Conservation (phyloP, 331 rosid genomes). For the Acacia pycnantha region DNA sequence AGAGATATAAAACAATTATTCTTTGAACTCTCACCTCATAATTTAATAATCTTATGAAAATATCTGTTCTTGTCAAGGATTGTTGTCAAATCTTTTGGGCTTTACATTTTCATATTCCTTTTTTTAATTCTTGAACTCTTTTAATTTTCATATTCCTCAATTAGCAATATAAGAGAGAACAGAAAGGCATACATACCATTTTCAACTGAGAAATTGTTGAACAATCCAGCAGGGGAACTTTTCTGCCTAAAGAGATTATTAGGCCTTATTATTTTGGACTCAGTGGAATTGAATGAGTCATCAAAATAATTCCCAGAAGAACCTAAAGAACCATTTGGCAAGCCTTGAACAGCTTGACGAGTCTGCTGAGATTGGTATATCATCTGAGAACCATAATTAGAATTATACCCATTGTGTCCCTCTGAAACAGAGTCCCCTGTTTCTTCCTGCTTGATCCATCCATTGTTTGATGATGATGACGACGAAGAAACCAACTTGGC, state of each 20-base stretch:
- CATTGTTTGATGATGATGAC: constrained; percentile 47
- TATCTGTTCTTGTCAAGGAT: background rate
- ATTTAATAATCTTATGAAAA: background rate
- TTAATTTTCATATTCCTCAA: background rate
- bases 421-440: constrained; percentile 37
- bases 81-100: background rate
- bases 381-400: constrained; percentile 39
- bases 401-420: background rate
- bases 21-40: background rate
- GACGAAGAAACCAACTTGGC: constrained; percentile 53
- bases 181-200: constrained; percentile 45
- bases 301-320: constrained; percentile 36
- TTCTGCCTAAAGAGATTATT: constrained; percentile 59
- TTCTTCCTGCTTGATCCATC: constrained; percentile 46
- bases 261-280: constrained; percentile 35
- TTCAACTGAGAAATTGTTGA: constrained; percentile 49
- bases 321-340: constrained; percentile 22
- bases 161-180: background rate
- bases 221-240: constrained; percentile 73
- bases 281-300: constrained; percentile 41
- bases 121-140: background rate
- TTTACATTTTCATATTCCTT: background rate
- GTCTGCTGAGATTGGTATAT: constrained; percentile 45
- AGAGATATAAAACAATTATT: background rate
- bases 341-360: constrained; percentile 46